Percentiles rank a stretch among this genome's conserved stretches.
Evolutionary conservation across 139 green algal genomes (phyloP).

Genomic region (Coccomyxa sp.): DNA sequence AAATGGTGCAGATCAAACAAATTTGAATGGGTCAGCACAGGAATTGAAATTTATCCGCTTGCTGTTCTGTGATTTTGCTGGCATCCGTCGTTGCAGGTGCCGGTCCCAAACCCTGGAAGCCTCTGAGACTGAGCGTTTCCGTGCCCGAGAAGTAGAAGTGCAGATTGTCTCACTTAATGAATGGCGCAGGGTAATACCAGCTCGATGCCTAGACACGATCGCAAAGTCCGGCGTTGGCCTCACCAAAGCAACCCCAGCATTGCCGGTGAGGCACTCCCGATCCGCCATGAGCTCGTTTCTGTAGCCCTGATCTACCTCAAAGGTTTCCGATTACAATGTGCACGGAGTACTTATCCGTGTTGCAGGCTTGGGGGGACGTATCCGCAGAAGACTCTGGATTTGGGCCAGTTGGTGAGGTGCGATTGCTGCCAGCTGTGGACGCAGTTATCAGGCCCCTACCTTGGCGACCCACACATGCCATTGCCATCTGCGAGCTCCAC

Average conservation of each 20-base stretch:
- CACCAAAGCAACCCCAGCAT: neutral
- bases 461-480: slow-evolving; percentile 25
- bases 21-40: too few relatives aligned
- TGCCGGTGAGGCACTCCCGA: neutral
- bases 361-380: slow-evolving; percentile 19
- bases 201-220: neutral
- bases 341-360: slow-evolving; percentile 7
- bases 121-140: slow-evolving; percentile 1
- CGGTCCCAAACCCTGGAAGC: neutral
- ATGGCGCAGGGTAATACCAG: neutral
- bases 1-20: too few relatives aligned
- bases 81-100: slow-evolving; percentile 25
- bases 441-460: slow-evolving; percentile 2
- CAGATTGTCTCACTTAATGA: too few relatives aligned
- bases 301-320: neutral
- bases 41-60: slow-evolving; percentile 20
- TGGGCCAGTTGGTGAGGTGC: slow-evolving; percentile 29
- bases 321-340: neutral
- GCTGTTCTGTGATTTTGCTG: slow-evolving; percentile 28
- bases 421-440: slow-evolving; percentile 25
- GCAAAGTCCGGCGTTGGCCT: neutral
- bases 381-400: slow-evolving; percentile 16
- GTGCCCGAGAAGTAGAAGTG: neutral
- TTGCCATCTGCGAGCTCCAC: neutral
- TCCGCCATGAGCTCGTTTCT: neutral